A percentile compares a stretch with the other conserved stretches of the same genome.
phyloP scores from a whole-genome alignment of 768 basidiomycete species.

The Tricholoma terreum region DNA sequence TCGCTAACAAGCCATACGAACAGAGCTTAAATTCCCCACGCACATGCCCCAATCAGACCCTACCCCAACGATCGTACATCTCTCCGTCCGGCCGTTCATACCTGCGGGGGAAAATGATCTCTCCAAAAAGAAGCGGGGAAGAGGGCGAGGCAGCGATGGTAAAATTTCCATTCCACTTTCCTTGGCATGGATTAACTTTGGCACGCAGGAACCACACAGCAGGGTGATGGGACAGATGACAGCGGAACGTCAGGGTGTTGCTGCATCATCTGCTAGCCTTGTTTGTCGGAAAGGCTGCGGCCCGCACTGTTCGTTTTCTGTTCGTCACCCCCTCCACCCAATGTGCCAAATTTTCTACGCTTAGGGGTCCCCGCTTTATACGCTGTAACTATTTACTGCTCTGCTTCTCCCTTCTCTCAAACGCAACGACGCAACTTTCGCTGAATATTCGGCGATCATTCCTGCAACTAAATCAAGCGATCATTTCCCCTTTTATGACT shows the following conservation, averaged over 20 bases:
- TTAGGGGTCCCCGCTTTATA: too few species aligned
- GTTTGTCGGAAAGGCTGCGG: neutral
- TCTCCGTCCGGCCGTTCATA: conserved; percentile 64
- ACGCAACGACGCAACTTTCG: too few species aligned
- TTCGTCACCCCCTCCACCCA: neutral
- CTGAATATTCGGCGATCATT: too few species aligned
- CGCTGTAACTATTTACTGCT: neutral
- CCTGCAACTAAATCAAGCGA: too few species aligned
- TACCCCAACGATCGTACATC: conserved; percentile 67
- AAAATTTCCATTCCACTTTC: conserved; percentile 6
- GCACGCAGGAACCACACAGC: neutral
- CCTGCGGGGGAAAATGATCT: conserved; percentile 46
- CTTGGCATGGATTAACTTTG: neutral
- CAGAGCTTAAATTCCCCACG: conserved; percentile 41
- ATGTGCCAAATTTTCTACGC: too few species aligned
- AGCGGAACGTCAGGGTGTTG: conserved; percentile 14
- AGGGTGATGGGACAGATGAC: conserved; percentile 6
- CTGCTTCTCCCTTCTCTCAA: neutral
- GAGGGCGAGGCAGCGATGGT: conserved; percentile 27
- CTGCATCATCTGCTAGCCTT: conserved; percentile 18
- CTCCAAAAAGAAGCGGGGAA: conserved; percentile 51
- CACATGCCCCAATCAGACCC: conserved; percentile 29
- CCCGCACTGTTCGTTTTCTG: neutral
- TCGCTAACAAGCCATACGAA: conserved; percentile 1
- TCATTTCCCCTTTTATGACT: too few species aligned